phyloP scores from a whole-genome alignment of 495 filamentous ascomycete species.

The Tuber umbilicatum region DNA sequence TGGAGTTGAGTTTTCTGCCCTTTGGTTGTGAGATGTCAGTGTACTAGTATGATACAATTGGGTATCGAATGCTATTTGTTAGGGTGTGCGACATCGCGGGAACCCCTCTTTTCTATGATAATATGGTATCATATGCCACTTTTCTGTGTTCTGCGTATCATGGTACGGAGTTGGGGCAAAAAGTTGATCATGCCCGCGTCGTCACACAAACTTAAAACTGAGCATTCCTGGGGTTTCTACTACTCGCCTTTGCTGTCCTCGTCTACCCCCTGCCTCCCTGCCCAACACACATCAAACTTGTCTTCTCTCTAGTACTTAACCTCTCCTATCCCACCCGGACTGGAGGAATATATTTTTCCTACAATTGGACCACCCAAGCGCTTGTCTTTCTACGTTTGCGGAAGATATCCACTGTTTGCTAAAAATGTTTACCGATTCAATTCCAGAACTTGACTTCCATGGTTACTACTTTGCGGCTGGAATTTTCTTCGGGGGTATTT shows the following conservation, averaged over 20 bases:
- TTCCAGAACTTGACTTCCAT: background rate
- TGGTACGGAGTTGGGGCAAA: background rate
- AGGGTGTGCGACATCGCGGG: background rate
- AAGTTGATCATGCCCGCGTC: background rate
- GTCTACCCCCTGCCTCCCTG: background rate
- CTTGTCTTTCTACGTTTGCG: background rate
- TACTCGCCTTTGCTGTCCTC: background rate
- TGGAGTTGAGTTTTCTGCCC: background rate
- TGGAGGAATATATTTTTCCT: background rate
- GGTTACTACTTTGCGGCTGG: background rate
- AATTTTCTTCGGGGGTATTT: background rate
- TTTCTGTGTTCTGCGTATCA: background rate
- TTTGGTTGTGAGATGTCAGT: background rate
- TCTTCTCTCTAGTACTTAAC: background rate
- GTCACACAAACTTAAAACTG: background rate
- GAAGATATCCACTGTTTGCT: background rate
- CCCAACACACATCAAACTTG: background rate
- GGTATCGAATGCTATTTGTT: background rate
- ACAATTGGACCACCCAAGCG: background rate
- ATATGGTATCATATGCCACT: too few species aligned
- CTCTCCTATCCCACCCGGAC: background rate
- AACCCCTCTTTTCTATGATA: background rate
- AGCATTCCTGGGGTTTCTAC: background rate
- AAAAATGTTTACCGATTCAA: background rate
- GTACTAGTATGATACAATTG: too few species aligned